These are phyloP conservation scores for Knoxia roxburghii DNA, from an alignment of 257 asterid genomes.

Conservation along the genomic window DNA sequence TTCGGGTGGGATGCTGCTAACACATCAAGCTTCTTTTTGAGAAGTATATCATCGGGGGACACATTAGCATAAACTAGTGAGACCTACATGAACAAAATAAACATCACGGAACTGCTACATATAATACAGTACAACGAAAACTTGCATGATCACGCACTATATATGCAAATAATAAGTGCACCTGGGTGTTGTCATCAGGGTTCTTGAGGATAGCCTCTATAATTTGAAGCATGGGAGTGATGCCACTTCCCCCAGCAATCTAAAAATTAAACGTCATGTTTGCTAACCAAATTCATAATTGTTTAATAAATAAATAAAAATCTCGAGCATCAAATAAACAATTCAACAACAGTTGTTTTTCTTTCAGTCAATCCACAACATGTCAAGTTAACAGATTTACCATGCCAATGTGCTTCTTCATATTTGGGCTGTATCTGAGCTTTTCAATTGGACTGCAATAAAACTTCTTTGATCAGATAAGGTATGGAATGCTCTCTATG, in stretches of 20 bases:
- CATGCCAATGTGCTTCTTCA: constrained; percentile 99
- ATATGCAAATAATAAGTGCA: constrained; percentile 19
- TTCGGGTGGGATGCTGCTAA: constrained; percentile 81
- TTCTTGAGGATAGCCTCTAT: constrained; percentile 86
- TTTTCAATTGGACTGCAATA: constrained; percentile 84
- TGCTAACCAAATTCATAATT: constrained; percentile 7
- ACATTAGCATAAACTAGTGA: constrained; percentile 84
- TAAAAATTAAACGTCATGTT: constrained; percentile 25
- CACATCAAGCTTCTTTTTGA: constrained; percentile 83
- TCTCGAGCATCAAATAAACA: background rate
- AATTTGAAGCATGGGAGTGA: constrained; percentile 97
- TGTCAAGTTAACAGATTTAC: constrained; percentile 37
- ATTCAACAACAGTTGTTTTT: background rate
- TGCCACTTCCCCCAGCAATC: constrained; percentile 98
- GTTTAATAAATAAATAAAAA: background rate
- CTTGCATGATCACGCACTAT: background rate
- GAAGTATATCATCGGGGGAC: constrained; percentile 96
- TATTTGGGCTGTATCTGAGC: constrained; percentile 74
- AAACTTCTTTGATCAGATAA: constrained; percentile 16
- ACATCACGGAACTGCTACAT: background rate
- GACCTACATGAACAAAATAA: constrained; percentile 40
- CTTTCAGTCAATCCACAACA: background rate
- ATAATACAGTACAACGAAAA: background rate
- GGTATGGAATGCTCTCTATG: background rate
- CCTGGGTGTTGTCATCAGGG: constrained; percentile 90